Conservation (phyloP, 2,329 filamentous ascomycete species). For the Aspergillus sp. region DNA sequence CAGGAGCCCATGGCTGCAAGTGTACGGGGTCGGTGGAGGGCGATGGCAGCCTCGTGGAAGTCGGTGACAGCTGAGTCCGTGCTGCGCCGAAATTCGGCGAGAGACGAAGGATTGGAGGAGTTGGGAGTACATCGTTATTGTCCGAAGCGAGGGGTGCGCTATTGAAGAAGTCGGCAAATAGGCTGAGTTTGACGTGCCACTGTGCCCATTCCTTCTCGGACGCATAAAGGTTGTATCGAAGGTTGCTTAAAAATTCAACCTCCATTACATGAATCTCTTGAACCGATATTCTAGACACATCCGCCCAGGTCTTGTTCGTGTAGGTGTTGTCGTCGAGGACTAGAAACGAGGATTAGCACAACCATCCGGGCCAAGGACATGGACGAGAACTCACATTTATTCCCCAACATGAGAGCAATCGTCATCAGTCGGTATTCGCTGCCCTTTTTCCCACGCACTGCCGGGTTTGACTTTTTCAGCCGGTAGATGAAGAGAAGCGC, state of each 20-base stretch:
- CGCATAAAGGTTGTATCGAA: constrained; percentile 89
- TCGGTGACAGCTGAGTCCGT: constrained; percentile 27
- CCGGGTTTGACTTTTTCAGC: constrained; percentile 84
- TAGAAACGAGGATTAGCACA: constrained; percentile 34
- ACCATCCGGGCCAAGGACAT: too few species aligned
- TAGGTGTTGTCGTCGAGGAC: constrained; percentile 98
- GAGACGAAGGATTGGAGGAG: constrained; percentile 29
- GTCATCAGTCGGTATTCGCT: constrained; percentile 93
- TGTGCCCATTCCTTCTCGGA: constrained; percentile 82
- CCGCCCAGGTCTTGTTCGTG: constrained; percentile 99
- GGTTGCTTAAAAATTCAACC: constrained; percentile 98
- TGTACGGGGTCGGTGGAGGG: constrained; percentile 33
- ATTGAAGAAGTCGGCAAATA: constrained; percentile 81
- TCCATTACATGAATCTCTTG: constrained; percentile 99
- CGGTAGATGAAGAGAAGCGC: constrained; percentile 91
- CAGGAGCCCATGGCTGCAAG: constrained; percentile 29
- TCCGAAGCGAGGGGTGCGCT: constrained; percentile 56
- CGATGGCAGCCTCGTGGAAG: constrained; percentile 41
- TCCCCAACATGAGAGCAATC: constrained; percentile 94
- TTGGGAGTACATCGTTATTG: constrained; percentile 33
- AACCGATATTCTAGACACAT: constrained; percentile 91
- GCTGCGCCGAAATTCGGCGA: constrained; percentile 39
- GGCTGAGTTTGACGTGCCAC: constrained; percentile 80
- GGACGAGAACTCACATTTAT: constrained; percentile 69
- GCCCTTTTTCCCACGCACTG: constrained; percentile 84